Evolutionary conservation across 495 filamentous ascomycete species (phyloP).

Genomic region (Cairneyella variabilis): DNA sequence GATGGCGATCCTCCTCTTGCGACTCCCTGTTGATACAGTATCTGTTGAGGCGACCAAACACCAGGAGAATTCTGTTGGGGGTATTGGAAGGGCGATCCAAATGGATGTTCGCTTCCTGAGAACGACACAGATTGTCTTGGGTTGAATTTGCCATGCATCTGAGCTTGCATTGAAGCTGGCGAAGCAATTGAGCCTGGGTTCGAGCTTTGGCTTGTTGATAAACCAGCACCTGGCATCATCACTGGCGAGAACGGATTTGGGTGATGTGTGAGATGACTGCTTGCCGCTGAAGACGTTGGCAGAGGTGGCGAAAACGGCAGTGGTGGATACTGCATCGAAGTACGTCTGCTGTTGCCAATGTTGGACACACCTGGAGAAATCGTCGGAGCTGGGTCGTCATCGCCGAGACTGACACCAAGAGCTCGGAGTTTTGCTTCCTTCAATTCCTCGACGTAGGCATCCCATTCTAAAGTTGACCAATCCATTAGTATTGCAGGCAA

Average conservation of each 20-base stretch:
- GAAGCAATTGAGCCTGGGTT: conserved; percentile 56
- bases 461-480: conserved; percentile 49
- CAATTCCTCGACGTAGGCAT: conserved; percentile 72
- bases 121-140: conserved; percentile 52
- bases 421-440: conserved; percentile 88
- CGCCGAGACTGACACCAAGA: conserved; percentile 76
- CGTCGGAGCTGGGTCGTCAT: conserved; percentile 56
- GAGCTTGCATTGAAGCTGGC: conserved; percentile 42
- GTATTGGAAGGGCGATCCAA: conserved; percentile 38
- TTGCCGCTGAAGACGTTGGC: conserved; percentile 59
- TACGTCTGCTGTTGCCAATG: conserved; percentile 51
- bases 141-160: conserved; percentile 42
- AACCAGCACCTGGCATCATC: conserved; percentile 46
- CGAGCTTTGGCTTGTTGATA: conserved; percentile 54
- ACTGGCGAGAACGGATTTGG: conserved; percentile 55
- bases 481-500: conserved; percentile 3
- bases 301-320: conserved; percentile 72
- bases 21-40: conserved; percentile 46
- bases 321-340: conserved; percentile 58
- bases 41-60: conserved; percentile 52
- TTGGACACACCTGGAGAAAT: conserved; percentile 46
- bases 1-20: conserved; percentile 56
- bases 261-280: conserved; percentile 54
- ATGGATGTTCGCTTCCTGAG: conserved; percentile 33
- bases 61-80: conserved; percentile 39